Evolutionary conservation across 768 basidiomycete genomes (phyloP).

Genomic region (Collybia sordida): DNA sequence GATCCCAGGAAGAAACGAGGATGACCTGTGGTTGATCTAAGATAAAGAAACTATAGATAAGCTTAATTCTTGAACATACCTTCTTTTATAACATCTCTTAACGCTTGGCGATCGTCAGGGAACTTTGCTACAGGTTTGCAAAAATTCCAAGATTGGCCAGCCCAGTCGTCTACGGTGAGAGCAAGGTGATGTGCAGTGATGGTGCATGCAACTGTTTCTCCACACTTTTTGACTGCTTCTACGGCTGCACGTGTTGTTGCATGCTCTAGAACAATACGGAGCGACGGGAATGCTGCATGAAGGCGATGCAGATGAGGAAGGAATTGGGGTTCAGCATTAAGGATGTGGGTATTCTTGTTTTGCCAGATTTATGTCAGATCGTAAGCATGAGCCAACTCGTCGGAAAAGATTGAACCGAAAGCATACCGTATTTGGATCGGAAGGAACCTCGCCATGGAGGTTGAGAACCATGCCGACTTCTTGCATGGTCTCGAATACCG

Average conservation of each 20-base stretch:
- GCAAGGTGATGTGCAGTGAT: slow-evolving; percentile 97
- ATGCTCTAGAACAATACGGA: slow-evolving; percentile 96
- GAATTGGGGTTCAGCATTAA: slow-evolving; percentile 92
- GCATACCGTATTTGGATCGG: slow-evolving; percentile 64
- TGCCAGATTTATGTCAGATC: background rate
- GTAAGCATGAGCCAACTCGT: background rate
- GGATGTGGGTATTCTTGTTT: slow-evolving; percentile 78
- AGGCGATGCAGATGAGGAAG: slow-evolving; percentile 83
- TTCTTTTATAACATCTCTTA: slow-evolving; percentile 74
- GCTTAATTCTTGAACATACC: slow-evolving; percentile 39
- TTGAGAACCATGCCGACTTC: slow-evolving; percentile 93
- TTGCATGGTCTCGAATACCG: slow-evolving; percentile 92
- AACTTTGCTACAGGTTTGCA: slow-evolving; percentile 99
- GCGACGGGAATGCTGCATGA: slow-evolving; percentile 78
- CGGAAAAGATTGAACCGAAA: slow-evolving; percentile 3
- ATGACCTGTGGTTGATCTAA: slow-evolving; percentile 54
- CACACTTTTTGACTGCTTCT: slow-evolving; percentile 78
- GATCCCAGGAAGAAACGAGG: slow-evolving; percentile 97
- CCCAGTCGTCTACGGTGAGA: slow-evolving; percentile 95
- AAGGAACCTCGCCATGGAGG: slow-evolving; percentile 95
- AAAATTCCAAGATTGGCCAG: slow-evolving; percentile 92
- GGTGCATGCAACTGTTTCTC: slow-evolving; percentile 86
- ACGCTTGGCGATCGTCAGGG: slow-evolving; percentile 84
- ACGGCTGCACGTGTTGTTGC: slow-evolving; percentile 93
- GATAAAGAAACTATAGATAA: background rate